Base-by-base conservation (phyloP, 2,329 filamentous ascomycete genomes). In the Cytospora schulzeri region DNA sequence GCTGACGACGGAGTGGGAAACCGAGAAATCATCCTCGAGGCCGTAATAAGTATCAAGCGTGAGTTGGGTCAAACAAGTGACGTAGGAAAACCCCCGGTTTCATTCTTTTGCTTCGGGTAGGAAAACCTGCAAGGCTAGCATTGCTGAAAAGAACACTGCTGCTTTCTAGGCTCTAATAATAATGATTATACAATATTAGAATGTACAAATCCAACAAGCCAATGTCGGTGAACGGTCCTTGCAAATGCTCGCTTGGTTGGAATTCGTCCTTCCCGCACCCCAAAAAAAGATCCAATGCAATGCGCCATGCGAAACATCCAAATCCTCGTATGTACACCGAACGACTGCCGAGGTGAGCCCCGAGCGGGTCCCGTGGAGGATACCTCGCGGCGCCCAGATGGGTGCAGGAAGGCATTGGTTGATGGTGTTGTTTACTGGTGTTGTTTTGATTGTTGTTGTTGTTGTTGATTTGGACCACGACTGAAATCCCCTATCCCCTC, bases 171-270 rank as follows among this genome's bases (percentile, higher is more conserved):
- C 48, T 68, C 64, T 66, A 64, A 66, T 62, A 70, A 70, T 71
- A 70, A 64, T 71, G 75, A 75, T 76, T 76, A 76, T 75, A 76
- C 73, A 76, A 73, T 73, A 76, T 70, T 72, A 74, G 70, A 76
- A 75, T 75, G 73, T 74, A 72, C 70, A 70, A 62, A 71, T 70
- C 66, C 69, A 68, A 71, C 70, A 71, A 68, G 69, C 68, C 59
- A 68, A 61, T 51, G 50, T 60, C 52, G 50, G 59, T 57, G 61
- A 63, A 57, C 63, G 62, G 56, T 63, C 48, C 54, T 58, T 54
- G 50, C 56, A 68, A 62, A 63, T 59, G 66, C 59, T 61, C 58
- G 66, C 60, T 63, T 59, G 62, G 56, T 53, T 59, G 65, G 62
- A 65, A 67, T 60, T 57, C 58, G 53, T 67, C 55, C 58, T 67